phyloP scores from a whole-genome alignment of 129 eudicot species.

The Flaveria ramosissima region DNA sequence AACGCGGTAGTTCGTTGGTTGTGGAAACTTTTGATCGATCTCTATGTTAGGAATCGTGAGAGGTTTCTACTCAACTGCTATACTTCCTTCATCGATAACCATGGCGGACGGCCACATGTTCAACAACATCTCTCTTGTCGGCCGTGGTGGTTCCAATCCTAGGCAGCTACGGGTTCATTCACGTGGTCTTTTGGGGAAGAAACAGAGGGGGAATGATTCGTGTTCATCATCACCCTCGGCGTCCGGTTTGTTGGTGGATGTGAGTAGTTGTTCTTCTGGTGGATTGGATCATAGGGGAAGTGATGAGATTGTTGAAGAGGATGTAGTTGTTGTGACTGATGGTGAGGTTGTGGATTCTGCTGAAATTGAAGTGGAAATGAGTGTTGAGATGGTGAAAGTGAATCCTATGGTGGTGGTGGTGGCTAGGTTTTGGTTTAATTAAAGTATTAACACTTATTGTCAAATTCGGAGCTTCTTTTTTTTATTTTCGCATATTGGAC shows the following conservation, averaged over 20 bases:
- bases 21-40: conserved; percentile 72
- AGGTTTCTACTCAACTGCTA: too few species aligned
- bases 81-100: too few species aligned
- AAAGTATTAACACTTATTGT: too few species aligned
- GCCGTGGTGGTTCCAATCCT: too few species aligned
- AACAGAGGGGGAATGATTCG: conserved; percentile 20
- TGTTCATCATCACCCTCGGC: conserved; percentile 7
- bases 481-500: too few species aligned
- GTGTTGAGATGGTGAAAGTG: conserved; percentile 29
- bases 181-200: conserved; percentile 41
- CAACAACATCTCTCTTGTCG: too few species aligned
- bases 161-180: too few species aligned
- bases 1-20: conserved; percentile 56
- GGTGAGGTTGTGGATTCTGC: neutral
- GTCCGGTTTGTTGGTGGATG: neutral
- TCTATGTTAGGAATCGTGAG: conserved; percentile 59
- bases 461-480: too few species aligned
- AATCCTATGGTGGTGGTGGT: conserved; percentile 34
- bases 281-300: neutral
- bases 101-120: too few species aligned
- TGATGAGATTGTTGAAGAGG: conserved; percentile 31
- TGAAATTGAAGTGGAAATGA: conserved; percentile 11
- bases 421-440: too few species aligned
- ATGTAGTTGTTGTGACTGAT: conserved; percentile 4
- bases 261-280: neutral